Evolutionary conservation across 139 green algal species (phyloP), one percentile per base, ranked within the genome.

Genomic region (Pleodorina starrii): DNA sequence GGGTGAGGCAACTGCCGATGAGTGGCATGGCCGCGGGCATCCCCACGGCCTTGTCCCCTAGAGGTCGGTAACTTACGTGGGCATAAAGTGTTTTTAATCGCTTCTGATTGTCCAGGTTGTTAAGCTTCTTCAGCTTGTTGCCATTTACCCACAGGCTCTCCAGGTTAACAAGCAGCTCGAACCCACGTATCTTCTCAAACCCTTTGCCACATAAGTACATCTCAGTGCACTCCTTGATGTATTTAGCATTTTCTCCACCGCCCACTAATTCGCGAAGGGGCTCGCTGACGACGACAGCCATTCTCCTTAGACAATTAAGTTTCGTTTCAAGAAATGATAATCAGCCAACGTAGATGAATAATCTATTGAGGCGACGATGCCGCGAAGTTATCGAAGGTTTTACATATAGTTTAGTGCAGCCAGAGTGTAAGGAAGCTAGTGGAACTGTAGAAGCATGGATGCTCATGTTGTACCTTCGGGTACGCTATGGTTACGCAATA

Each of bases 161-260:
- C 27, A 96, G 72, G 83, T 95, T 96, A 19, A 93, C 86, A 7
- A 95, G 92, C 0, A 80, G 78, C 68, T 95, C 93, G 90, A 96
- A 96, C 23, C 93, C 93, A 11, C 86, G 71, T 17, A 96, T 77
- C 59, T 94, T 93, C 60, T 95, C 82, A 27, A 96, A 92, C 48
- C 90, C 89, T 19, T 88, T 91, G 63, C 80, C 57, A 0, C 77
- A 90, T 11, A 96, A 74, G 66, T 90, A 93, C 46, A 96, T 69
- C 87, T 96, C 92, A 4, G 77, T 94, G 82, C 92, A 95, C 17
- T 96, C 94, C 50, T 85, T 84, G 14, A 91, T 43, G 25, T 91
- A 91, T 38, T 91, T 91, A 1, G 79, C 87, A 48, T 88, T 91
- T 16, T 84, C 9, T 7, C 87, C 87, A 0, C 79, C 79, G 23